Evolutionary conservation across 208 protist genomes (phyloP).

Genomic region (Leishmania arabica): DNA sequence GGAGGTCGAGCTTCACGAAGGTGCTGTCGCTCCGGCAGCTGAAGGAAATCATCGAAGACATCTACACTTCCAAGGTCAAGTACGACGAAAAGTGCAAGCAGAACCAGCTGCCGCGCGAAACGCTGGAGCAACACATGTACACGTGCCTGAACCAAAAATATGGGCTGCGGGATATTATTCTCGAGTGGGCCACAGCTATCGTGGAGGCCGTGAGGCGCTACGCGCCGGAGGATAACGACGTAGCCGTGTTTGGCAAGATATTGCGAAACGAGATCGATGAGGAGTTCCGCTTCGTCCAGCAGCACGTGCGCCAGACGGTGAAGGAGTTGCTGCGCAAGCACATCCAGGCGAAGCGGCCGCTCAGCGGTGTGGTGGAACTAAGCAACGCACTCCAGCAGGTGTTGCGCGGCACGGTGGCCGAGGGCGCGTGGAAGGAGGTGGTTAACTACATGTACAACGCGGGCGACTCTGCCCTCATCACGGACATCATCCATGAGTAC

Average conservation of each 20-base stretch:
- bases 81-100: constrained; percentile 87
- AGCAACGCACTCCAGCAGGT: constrained; percentile 50
- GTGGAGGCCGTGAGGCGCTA: constrained; percentile 73
- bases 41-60: constrained; percentile 84
- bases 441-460: constrained; percentile 92
- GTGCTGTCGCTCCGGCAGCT: constrained; percentile 75
- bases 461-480: constrained; percentile 66
- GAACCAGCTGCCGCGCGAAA: constrained; percentile 79
- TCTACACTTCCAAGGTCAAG: constrained; percentile 89
- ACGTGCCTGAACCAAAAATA: constrained; percentile 93
- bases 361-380: constrained; percentile 59
- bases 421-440: constrained; percentile 86
- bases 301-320: constrained; percentile 84
- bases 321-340: constrained; percentile 75
- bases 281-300: constrained; percentile 91
- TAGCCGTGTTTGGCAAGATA: constrained; percentile 91
- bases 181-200: constrained; percentile 81
- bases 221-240: constrained; percentile 82
- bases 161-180: constrained; percentile 82
- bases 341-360: constrained; percentile 57
- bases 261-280: constrained; percentile 93
- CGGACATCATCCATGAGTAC: constrained; percentile 56
- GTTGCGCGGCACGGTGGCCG: constrained; percentile 45
- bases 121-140: constrained; percentile 94
- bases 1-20: constrained; percentile 31